Percentiles rank a stretch among this genome's conserved stretches.
Evolutionary conservation across 2,329 filamentous ascomycete genomes (phyloP).

Genomic region (Ciborinia camelliae): DNA sequence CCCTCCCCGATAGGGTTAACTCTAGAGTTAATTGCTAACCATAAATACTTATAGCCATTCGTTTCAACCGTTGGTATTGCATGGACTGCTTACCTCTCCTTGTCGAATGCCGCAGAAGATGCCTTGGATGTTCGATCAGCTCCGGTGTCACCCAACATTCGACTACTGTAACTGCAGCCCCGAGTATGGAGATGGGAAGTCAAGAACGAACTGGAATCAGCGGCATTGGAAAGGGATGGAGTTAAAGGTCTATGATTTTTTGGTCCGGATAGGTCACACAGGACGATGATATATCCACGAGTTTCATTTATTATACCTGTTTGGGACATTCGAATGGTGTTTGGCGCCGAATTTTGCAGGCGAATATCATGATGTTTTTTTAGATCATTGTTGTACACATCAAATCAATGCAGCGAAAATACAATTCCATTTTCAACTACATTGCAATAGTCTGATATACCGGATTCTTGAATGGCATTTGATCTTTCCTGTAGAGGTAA

Average conservation of each 20-base stretch:
- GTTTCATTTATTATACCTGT: conserved; percentile 7
- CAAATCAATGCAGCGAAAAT: background rate
- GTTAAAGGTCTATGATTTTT: conserved; percentile 1
- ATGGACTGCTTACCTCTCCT: conserved; percentile 94
- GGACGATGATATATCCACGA: background rate
- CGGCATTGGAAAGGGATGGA: conserved; percentile 22
- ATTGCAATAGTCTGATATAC: background rate
- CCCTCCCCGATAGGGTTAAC: too few relatives aligned
- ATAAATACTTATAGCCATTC: conserved; percentile 70
- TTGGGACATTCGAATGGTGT: conserved; percentile 14
- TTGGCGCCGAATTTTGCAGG: background rate
- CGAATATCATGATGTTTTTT: background rate
- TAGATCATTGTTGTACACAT: conserved; percentile 3
- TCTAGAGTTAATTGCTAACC: conserved; percentile 23
- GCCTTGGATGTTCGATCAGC: conserved; percentile 35
- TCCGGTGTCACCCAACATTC: conserved; percentile 37
- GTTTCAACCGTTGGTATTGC: conserved; percentile 94
- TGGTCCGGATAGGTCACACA: background rate
- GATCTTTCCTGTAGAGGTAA: background rate
- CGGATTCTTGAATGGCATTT: background rate
- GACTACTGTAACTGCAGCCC: conserved; percentile 34
- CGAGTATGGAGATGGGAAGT: conserved; percentile 19
- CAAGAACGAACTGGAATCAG: conserved; percentile 8
- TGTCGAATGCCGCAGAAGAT: conserved; percentile 78
- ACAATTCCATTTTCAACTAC: background rate